phyloP scores from a whole-genome alignment of 768 basidiomycete genomes.

The Hemileccinum impolitum region DNA sequence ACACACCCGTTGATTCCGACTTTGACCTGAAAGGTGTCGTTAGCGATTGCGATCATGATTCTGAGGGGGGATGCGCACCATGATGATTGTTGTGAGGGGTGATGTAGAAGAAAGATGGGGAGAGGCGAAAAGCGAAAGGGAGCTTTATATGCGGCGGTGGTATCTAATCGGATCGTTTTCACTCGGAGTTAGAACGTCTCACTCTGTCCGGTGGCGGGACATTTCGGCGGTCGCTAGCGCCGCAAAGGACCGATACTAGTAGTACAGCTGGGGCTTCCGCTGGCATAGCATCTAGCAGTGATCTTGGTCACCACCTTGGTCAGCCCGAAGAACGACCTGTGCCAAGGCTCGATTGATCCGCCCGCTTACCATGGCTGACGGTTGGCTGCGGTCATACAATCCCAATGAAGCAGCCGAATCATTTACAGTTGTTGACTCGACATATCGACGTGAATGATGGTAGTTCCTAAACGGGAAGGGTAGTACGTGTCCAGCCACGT shows the following conservation, averaged over 20 bases:
- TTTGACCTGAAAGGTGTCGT: constrained; percentile 49
- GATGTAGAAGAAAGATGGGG: constrained; percentile 6
- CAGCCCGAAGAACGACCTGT: too few species aligned
- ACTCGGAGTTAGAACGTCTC: constrained; percentile 25
- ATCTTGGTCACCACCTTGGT: too few species aligned
- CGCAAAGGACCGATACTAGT: too few species aligned
- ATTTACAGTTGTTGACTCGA: too few species aligned
- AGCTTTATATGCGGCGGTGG: constrained; percentile 25
- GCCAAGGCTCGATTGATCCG: too few species aligned
- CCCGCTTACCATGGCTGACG: too few species aligned
- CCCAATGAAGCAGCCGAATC: too few species aligned
- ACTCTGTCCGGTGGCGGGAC: neutral
- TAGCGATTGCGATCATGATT: neutral
- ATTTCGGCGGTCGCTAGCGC: too few species aligned
- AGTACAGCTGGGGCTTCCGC: too few species aligned
- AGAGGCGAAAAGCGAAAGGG: constrained; percentile 1
- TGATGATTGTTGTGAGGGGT: constrained; percentile 13
- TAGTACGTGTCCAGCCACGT: constrained; percentile 29
- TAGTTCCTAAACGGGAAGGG: neutral
- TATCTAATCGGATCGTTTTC: constrained; percentile 26
- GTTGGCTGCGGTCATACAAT: too few species aligned
- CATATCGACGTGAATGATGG: too few species aligned
- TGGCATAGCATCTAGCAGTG: too few species aligned
- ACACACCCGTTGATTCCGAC: constrained; percentile 96
- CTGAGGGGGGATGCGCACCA: constrained; percentile 19